Evolutionary conservation across 1,284 basidiomycete species (phyloP).

Genomic region (Moniliophthora roreri): DNA sequence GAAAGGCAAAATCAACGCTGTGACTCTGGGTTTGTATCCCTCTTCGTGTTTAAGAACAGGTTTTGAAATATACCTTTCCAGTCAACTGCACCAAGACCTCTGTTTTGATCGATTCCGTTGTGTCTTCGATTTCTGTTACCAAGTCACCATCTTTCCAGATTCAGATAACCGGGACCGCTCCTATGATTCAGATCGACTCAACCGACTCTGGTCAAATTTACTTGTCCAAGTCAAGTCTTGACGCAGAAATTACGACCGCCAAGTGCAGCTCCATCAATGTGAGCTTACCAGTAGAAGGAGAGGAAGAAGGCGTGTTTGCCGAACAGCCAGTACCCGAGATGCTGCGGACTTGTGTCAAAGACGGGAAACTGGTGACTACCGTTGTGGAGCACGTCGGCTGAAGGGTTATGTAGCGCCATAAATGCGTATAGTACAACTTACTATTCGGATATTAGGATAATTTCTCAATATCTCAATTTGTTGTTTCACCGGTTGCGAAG

Average conservation of each 20-base stretch:
- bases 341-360: slow-evolving; percentile 82
- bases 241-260: slow-evolving; percentile 88
- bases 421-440: no score
- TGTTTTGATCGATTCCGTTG: slow-evolving; percentile 88
- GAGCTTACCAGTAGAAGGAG: slow-evolving; percentile 82
- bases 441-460: no score
- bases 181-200: slow-evolving; percentile 92
- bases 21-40: slow-evolving; percentile 74
- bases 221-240: slow-evolving; percentile 81
- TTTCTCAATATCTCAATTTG: no score
- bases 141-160: slow-evolving; percentile 91
- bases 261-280: slow-evolving; percentile 97
- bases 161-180: slow-evolving; percentile 88
- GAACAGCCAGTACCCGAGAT: slow-evolving; percentile 96
- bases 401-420: not conserved
- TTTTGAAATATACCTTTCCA: slow-evolving; percentile 29
- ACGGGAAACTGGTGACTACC: slow-evolving; percentile 85
- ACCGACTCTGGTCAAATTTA: slow-evolving; percentile 97
- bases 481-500: no score
- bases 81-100: slow-evolving; percentile 91
- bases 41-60: slow-evolving; percentile 4
- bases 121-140: slow-evolving; percentile 87
- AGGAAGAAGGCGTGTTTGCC: slow-evolving; percentile 90
- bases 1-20: slow-evolving; percentile 95
- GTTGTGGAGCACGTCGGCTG: slow-evolving; percentile 89